Base-by-base conservation (phyloP, 176 grass and related monocot genomes). In the Avena sativa region DNA sequence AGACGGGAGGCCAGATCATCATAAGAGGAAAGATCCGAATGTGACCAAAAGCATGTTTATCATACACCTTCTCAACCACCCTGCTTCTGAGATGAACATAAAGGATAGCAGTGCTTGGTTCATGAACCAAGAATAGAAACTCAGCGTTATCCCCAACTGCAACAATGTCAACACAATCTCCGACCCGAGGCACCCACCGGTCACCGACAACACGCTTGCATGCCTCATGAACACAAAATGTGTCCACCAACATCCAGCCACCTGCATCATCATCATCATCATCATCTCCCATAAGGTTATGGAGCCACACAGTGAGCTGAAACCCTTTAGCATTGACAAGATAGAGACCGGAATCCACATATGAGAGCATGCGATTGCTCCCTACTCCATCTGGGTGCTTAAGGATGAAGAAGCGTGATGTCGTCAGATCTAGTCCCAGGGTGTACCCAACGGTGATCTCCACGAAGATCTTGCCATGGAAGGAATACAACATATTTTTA, bases 241-340 rank as follows among this genome's bases (percentile, higher is more conserved):
- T 55, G 52, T 55, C 52, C 14, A 55, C 14, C 14, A 55, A 14
- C 15, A 6, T 4, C 52, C 52, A 55, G 4, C 30, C 32, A 34
- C 32, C 32, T 34, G 32, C 32, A 34, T 34, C 32, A 34, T 34
- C 68, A 71, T 16, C 68, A 12, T 38, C 4, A 8, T 0, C 10
- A 8, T 72, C 38, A 19, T 19, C 19, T 5, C 4, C 46, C 38
- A 47, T n/a, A 38, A 0, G 3, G 32, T 34, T 34, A 72, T 72
- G 69, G 69, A 72, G 69, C 67, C 68, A 72, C 19, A 72, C 19
- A 21, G 19, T 72, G 69, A 72, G 38, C 19, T 72, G 38, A 72
- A 72, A 72, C 9, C 19, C 69, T 0, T 72, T 40, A 5, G 10
- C 40, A 21, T 5, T 21, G 19, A 72, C 69, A 71, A 71, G 67